Evolutionary conservation across 148 eudicot species (phyloP).

Genomic region (Polygonum maritimum): DNA sequence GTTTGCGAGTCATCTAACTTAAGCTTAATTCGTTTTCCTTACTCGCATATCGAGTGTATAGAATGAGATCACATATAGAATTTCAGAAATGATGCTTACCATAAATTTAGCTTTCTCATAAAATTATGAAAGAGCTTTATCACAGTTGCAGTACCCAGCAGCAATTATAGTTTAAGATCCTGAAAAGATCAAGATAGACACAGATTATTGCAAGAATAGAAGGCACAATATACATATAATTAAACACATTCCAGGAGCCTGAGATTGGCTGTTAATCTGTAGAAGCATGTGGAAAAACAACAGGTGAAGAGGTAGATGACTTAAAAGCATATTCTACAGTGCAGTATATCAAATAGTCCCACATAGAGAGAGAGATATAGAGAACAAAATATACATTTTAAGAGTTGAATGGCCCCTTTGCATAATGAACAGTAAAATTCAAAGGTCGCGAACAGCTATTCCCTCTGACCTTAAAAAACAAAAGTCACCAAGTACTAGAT

Average conservation of each 20-base stretch:
- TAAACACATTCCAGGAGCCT: neutral
- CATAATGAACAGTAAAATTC: neutral
- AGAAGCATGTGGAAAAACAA: neutral
- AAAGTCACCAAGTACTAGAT: no score
- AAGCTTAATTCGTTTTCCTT: no score
- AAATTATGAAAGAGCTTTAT: neutral
- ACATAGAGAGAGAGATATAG: neutral
- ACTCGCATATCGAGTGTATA: neutral
- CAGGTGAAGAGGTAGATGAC: neutral
- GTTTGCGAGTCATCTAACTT: no score
- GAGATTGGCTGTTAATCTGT: neutral
- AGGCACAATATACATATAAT: no score
- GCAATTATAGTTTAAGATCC: neutral
- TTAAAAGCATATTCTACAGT: neutral
- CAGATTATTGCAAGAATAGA: neutral
- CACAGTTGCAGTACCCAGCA: neutral
- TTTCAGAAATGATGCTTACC: neutral
- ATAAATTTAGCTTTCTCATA: neutral
- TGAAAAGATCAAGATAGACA: neutral
- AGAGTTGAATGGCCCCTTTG: neutral
- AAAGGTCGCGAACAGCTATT: neutral
- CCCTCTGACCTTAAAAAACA: neutral
- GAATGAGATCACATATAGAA: neutral
- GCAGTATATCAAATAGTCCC: neutral
- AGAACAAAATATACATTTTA: neutral